Percentiles rank a stretch among this genome's conserved stretches.
Evolutionary conservation across 73 alveolate species (phyloP).

Genomic region (Urostyla sp.): DNA sequence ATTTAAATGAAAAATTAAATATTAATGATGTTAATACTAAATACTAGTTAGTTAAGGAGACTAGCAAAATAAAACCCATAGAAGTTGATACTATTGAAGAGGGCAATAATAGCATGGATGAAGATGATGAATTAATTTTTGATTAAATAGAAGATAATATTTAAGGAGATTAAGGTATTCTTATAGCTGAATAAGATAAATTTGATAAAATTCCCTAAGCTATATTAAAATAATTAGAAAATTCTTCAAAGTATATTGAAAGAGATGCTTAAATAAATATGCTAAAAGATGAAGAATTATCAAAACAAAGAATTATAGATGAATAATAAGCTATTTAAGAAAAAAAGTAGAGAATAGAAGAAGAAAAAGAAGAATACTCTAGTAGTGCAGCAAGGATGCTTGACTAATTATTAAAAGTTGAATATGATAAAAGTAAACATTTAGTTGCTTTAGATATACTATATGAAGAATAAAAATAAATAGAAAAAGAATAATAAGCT

Average conservation of each 20-base stretch:
- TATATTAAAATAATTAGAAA: not conserved
- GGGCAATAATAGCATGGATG: not conserved
- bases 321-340: not conserved
- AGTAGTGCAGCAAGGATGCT: not conserved
- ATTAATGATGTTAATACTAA: not conserved
- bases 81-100: not conserved
- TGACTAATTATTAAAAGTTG: not conserved
- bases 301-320: not conserved
- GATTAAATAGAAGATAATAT: slow-evolving; percentile 1
- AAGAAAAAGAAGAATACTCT: not conserved
- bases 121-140: not conserved
- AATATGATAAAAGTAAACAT: slow-evolving; percentile 14
- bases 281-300: not conserved
- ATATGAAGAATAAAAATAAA: slow-evolving; percentile 11
- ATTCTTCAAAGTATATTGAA: not conserved
- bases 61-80: not conserved
- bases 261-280: not conserved
- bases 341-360: not conserved
- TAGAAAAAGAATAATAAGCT: not conserved
- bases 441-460: slow-evolving; percentile 18
- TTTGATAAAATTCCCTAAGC: slow-evolving; percentile 22
- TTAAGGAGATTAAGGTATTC: not conserved
- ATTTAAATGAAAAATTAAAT: not conserved
- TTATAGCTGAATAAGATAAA: not conserved
- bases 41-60: not conserved